Evolutionary conservation across 805 yeast genomes (phyloP), one percentile per base, ranked within the genome.

Genomic region (Saccharomycopsis babjevae): DNA sequence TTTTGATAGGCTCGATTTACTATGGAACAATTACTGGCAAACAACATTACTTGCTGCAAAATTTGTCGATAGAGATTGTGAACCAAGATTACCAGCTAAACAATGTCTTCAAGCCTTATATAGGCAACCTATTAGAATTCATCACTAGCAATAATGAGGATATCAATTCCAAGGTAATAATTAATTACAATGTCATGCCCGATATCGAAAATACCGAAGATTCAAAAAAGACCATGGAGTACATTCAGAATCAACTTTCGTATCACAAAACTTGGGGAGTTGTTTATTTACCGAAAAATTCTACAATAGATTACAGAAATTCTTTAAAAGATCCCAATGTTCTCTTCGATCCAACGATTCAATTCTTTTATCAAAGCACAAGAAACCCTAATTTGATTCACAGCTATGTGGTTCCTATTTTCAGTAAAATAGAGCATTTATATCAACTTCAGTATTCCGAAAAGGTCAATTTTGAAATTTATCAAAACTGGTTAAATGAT

Each of bases 181-280:
- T 62, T 28, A 36, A 34, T 18, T 62, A 62, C 55, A 18, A 30
- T 10, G 42, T 34, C 36, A 30, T 57, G 15, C 43, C 42, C n/a
- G 57, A 56, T 38, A 39, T 59, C 20, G 18, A 38, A 15, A 46
- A 25, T 46, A 46, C 11, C 1, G 52, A 46, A 2, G 52, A 46
- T 22, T 46, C n/a, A 8, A 46, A 46, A 3, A 22, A 11, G 6
- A 46, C 52, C 2, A 22, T 25, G 32, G 10, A 18, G 18, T 39
- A 61, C 15, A 52, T 57, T 25, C 43, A 57, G 15, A 38, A 61
- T 36, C 30, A 43, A 28, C 39, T 61, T 2, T 39, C 34, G 0
- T 50, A 78, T 58, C 81, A 84, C 69, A 66, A 78, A 20, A 84
- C 77, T 66, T 88, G 94, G 94, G 78, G 80, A 28, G 79, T 86